A percentile compares a stretch with the other conserved stretches of the same genome.
phyloP scores from a whole-genome alignment of 2,329 filamentous ascomycete species.

The Penicillium crustosum region DNA sequence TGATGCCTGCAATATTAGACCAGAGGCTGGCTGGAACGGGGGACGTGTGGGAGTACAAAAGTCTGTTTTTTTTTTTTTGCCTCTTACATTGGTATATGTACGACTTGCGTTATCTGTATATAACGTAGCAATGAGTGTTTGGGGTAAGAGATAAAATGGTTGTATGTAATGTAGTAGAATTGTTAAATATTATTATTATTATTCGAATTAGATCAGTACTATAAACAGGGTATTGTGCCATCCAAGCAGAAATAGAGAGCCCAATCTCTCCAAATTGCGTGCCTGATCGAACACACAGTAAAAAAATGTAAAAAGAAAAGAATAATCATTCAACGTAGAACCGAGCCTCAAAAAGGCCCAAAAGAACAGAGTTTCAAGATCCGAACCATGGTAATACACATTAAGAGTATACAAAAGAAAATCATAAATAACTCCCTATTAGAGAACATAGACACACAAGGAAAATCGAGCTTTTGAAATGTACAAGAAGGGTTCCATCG shows the following conservation, averaged over 20 bases:
- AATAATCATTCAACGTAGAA: conserved; percentile 1
- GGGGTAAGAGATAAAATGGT: background rate
- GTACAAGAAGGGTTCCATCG: conserved; percentile 18
- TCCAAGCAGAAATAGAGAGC: background rate
- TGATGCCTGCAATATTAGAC: background rate
- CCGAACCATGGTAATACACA: conserved; percentile 27
- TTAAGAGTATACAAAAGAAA: conserved; percentile 27
- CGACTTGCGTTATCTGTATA: background rate
- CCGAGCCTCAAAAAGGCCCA: background rate
- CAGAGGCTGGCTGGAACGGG: background rate
- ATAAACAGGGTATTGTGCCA: conserved; percentile 1
- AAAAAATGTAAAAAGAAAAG: background rate
- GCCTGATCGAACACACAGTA: background rate
- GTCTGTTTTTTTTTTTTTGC: background rate
- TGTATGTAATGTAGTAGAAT: background rate
- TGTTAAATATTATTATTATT: background rate
- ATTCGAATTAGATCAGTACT: background rate
- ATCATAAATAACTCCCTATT: conserved; percentile 5
- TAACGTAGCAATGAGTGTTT: background rate
- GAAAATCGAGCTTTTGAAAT: conserved; percentile 21
- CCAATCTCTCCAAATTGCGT: background rate
- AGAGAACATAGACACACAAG: conserved; percentile 7
- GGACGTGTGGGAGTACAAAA: background rate
- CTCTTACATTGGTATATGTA: background rate
- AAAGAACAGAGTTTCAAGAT: too few relatives aligned